Percentiles rank a stretch among this genome's conserved stretches.
Conservation (phyloP, 371 early-diverging fungal genomes). For the Ecytonucleospora hepatopenaei region DNA sequence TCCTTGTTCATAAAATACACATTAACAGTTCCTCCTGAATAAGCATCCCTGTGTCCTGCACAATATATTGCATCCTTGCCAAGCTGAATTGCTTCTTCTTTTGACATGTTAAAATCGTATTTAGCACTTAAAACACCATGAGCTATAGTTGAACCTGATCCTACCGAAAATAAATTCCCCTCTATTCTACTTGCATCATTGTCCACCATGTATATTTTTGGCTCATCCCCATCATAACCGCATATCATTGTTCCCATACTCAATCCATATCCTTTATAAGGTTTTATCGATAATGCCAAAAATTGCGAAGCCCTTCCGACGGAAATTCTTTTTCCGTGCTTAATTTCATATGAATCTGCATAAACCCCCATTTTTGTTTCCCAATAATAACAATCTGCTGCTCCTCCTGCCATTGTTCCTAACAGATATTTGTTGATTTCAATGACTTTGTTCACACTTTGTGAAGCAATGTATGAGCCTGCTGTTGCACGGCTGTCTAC, state of each 20-base stretch:
- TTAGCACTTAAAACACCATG: constrained; percentile 81
- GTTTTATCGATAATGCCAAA: constrained; percentile 80
- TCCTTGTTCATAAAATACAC: constrained; percentile 56
- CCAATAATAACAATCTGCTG: constrained; percentile 99
- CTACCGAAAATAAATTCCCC: constrained; percentile 84
- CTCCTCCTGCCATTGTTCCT: constrained; percentile 99
- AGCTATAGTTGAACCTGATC: constrained; percentile 88
- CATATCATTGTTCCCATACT: constrained; percentile 98
- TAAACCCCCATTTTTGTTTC: constrained; percentile 89
- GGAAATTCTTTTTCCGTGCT: constrained; percentile 80
- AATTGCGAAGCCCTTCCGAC: constrained; percentile 94
- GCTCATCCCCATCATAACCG: constrained; percentile 95
- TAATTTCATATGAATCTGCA: constrained; percentile 75
- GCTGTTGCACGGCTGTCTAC: constrained; percentile 96
- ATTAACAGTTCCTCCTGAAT: constrained; percentile 85
- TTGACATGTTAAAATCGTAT: constrained; percentile 72
- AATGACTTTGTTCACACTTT: constrained; percentile 94
- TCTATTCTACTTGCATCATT: constrained; percentile 80
- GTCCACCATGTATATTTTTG: constrained; percentile 89
- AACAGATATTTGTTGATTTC: constrained; percentile 94
- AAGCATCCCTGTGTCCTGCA: constrained; percentile 93
- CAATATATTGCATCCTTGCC: constrained; percentile 89
- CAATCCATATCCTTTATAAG: constrained; percentile 93
- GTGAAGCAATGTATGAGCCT: constrained; percentile 91
- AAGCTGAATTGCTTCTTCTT: constrained; percentile 81